phyloP scores from a whole-genome alignment of 371 early-diverging fungal genomes.

The Mortierella sp. region DNA sequence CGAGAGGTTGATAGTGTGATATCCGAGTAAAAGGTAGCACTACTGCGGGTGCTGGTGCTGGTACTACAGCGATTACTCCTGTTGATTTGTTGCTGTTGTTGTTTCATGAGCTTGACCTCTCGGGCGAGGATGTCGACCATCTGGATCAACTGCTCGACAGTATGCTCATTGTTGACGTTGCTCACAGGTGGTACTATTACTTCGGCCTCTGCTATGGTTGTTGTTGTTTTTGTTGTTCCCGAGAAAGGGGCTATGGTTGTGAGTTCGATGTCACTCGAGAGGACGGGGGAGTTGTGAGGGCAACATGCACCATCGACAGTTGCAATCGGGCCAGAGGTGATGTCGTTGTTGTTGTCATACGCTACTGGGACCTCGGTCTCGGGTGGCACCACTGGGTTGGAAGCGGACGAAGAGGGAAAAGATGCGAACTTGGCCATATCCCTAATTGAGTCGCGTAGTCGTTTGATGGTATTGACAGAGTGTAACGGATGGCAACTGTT shows the following conservation, averaged over 20 bases:
- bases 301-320: background rate
- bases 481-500: background rate
- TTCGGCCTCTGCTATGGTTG: background rate
- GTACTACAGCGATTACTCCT: background rate
- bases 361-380: background rate
- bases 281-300: slow-evolving; percentile 14
- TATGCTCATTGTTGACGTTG: background rate
- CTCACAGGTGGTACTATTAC: background rate
- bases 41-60: background rate
- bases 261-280: background rate
- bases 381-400: background rate
- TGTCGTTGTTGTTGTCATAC: background rate
- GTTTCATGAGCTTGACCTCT: slow-evolving; percentile 15
- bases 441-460: slow-evolving; percentile 15
- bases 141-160: slow-evolving; percentile 11
- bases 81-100: background rate
- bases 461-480: slow-evolving; percentile 12
- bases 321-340: no score
- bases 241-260: background rate
- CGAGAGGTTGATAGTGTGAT: background rate
- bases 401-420: background rate
- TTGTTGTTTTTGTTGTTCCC: background rate
- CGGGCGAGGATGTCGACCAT: slow-evolving; percentile 29
- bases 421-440: background rate
- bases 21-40: background rate